Base-by-base conservation (phyloP, 257 asterid genomes). In the Solanum gracilifrons region DNA sequence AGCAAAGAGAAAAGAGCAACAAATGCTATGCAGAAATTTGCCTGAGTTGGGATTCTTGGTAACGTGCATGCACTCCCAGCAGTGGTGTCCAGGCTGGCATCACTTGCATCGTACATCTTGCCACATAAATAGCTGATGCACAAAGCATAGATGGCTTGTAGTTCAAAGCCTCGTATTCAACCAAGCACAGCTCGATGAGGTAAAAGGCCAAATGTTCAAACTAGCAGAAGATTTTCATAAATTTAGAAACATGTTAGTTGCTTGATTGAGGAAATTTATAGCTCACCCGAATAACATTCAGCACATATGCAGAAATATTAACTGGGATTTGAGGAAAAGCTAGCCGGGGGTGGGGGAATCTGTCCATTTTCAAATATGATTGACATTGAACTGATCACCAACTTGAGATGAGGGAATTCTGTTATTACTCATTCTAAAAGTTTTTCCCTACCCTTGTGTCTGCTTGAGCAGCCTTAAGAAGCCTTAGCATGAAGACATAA, bases 401-500 rank as follows among this genome's bases (percentile, higher is more conserved):
- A 46, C 39, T 80, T 46, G 85, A 80, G 85, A 18, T 6, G 32
- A 27, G 68, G 68, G 39, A 5, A 46, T 16, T 79, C 51, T 80
- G 27, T 80, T 29, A 43, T 80, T 80, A 43, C 41, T 80, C 35
- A 29, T 58, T 60, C 13, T 48, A 80, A 9, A 80, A 80, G 16
- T 15, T 16, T 25, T 27, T 31, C 68, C 85, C 68, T 88, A 93
- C 98, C 98, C 90, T 94, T 86, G 36, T 89, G 87, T 92, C 92
- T 60, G 96, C 92, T 90, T 94, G 97, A 90, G 98, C 95, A 88
- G 99, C 99, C 94, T 90, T 97, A 87, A 95, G 94, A 90, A 97
- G 94, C 91, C 97, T 90, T 87, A 97, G 93, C 99, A 97, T 97
- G 93, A 95, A 97, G 90, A 97, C 99, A 83, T 95, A 97, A 51